These are phyloP conservation scores for Pouteria campechiana DNA, from an alignment of 179 eudicot species.

Conservation along the genomic window DNA sequence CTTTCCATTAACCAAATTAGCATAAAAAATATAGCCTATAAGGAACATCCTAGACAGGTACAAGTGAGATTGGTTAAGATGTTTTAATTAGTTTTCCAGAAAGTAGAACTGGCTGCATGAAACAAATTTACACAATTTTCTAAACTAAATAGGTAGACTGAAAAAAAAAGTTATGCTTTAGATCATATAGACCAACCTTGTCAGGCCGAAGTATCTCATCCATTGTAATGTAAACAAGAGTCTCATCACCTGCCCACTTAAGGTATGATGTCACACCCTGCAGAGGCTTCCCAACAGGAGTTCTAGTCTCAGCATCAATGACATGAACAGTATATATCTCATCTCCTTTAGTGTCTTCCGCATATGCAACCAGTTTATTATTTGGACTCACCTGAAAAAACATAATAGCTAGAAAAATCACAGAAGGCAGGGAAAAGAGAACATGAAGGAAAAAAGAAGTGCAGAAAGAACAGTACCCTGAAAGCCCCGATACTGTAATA, in stretches of 20 bases:
- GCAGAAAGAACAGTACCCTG: slow-evolving; percentile 5
- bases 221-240: slow-evolving; percentile 71
- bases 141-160: no score
- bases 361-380: slow-evolving; percentile 74
- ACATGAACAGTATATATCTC: slow-evolving; percentile 59
- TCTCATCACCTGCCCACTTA: slow-evolving; percentile 83
- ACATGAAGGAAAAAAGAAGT: background rate
- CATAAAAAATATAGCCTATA: no score
- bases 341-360: slow-evolving; percentile 93
- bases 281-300: slow-evolving; percentile 55
- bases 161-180: no score
- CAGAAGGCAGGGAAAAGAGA: background rate
- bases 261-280: slow-evolving; percentile 46
- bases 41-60: no score
- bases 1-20: no score
- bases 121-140: no score
- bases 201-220: slow-evolving; percentile 78
- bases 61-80: no score
- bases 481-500: slow-evolving; percentile 57
- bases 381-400: slow-evolving; percentile 66
- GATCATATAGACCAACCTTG: slow-evolving; percentile 63
- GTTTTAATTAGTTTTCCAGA: no score
- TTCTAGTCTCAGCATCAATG: slow-evolving; percentile 57
- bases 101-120: no score
- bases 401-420: background rate